These are phyloP conservation scores for Trichoderma cornu-damae DNA, from an alignment of 2,329 filamentous ascomycete species.

Conservation along the genomic window DNA sequence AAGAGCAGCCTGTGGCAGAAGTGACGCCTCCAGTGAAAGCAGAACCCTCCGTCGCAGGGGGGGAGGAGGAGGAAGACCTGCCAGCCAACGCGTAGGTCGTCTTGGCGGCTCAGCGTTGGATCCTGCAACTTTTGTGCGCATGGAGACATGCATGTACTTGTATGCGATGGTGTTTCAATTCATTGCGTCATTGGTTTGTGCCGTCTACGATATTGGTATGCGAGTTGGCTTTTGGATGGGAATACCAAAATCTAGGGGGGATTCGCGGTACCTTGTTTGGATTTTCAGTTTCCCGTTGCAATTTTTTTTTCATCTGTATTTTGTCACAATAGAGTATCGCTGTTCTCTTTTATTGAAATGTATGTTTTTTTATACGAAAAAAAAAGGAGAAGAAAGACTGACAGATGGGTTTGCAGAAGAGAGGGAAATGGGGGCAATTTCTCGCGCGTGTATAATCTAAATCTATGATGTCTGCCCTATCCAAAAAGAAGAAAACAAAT, in stretches of 20 bases:
- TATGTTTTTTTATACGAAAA: background rate
- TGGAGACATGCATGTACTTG: background rate
- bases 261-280: background rate
- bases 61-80: slow-evolving; percentile 17
- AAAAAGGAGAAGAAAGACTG: background rate
- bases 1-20: background rate
- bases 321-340: background rate
- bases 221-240: background rate
- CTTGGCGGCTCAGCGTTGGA: slow-evolving; percentile 14
- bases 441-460: background rate
- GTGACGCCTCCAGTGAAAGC: background rate
- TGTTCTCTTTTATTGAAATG: background rate
- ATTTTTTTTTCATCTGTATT: background rate
- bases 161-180: slow-evolving; percentile 6
- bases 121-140: background rate
- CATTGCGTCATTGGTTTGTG: background rate
- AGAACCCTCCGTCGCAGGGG: background rate
- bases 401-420: background rate
- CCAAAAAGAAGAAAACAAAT: no score
- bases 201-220: background rate
- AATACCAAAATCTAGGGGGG: background rate
- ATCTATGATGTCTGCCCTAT: no score
- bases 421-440: background rate
- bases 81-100: slow-evolving; percentile 20
- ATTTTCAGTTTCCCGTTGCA: background rate